phyloP scores from a whole-genome alignment of 176 grass and related monocot genomes.

The Echinochloa phyllopogon region DNA sequence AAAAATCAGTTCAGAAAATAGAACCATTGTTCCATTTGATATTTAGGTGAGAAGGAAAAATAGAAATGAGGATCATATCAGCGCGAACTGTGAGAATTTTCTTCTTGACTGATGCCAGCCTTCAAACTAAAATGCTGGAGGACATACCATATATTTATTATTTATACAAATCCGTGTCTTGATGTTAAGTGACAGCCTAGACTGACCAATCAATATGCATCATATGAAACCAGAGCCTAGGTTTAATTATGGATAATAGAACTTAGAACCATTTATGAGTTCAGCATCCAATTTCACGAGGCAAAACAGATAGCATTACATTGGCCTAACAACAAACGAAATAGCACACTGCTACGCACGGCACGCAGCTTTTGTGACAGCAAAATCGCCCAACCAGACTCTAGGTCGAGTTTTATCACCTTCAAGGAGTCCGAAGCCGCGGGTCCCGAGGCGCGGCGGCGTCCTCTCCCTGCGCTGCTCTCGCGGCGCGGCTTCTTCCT shows the following conservation, averaged over 20 bases:
- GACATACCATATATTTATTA: background rate
- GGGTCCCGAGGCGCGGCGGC: constrained; percentile 8
- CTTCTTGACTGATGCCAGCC: background rate
- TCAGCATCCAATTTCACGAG: background rate
- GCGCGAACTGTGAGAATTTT: background rate
- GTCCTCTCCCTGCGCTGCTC: constrained; percentile 40
- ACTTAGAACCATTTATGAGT: background rate
- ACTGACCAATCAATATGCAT: constrained; percentile 4
- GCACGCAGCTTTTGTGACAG: background rate
- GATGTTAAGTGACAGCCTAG: background rate
- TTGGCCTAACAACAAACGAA: background rate
- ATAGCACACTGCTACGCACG: background rate
- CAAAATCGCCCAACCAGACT: background rate
- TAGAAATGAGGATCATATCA: background rate
- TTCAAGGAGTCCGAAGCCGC: constrained; percentile 36
- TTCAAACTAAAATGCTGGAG: constrained; percentile 5
- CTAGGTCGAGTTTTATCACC: constrained; percentile 31
- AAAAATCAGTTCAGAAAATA: background rate
- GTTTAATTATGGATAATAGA: background rate
- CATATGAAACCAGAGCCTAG: background rate
- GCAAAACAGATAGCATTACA: background rate
- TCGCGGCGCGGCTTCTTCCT: constrained; percentile 53
- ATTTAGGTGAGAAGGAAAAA: constrained; percentile 12
- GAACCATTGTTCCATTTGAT: background rate
- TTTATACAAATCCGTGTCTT: background rate